A percentile compares a stretch with the other conserved stretches of the same genome.
Evolutionary conservation across 2,329 filamentous ascomycete species (phyloP).

Genomic region (Curvularia lunata): DNA sequence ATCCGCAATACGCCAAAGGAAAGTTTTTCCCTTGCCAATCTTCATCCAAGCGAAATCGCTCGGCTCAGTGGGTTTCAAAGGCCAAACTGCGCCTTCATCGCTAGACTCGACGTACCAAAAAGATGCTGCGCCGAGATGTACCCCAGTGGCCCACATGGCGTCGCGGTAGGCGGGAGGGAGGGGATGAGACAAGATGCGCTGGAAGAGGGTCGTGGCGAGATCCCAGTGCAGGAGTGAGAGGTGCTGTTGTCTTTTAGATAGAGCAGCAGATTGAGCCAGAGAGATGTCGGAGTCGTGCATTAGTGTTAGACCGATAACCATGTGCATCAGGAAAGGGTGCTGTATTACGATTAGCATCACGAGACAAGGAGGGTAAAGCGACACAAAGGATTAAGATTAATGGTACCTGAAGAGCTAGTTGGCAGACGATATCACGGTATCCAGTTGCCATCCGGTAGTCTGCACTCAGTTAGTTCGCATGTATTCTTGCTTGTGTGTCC

Average conservation of each 20-base stretch:
- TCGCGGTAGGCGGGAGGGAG: slow-evolving; percentile 48
- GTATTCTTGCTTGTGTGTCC: background rate
- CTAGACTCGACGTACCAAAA: background rate
- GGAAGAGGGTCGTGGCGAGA: slow-evolving; percentile 58
- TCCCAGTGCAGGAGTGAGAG: slow-evolving; percentile 54
- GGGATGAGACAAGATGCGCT: slow-evolving; percentile 50
- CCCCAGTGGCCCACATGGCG: background rate
- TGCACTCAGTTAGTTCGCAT: background rate
- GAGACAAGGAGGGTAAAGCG: no score
- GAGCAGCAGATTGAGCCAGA: slow-evolving; percentile 1
- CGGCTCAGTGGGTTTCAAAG: slow-evolving; percentile 54
- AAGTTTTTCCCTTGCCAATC: slow-evolving; percentile 63
- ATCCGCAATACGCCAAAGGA: slow-evolving; percentile 60
- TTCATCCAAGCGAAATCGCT: slow-evolving; percentile 65
- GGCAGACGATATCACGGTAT: slow-evolving; percentile 48
- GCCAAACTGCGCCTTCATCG: slow-evolving; percentile 60
- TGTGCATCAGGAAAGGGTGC: slow-evolving; percentile 63
- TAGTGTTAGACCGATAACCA: slow-evolving; percentile 59
- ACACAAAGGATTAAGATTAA: background rate
- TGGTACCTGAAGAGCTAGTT: slow-evolving; percentile 53
- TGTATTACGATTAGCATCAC: slow-evolving; percentile 23
- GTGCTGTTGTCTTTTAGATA: slow-evolving; percentile 45
- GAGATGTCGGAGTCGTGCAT: slow-evolving; percentile 60
- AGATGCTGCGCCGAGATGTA: background rate
- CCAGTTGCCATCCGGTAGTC: slow-evolving; percentile 35